phyloP scores from a whole-genome alignment of 1,284 basidiomycete species.

The Marasmius fiardii region DNA sequence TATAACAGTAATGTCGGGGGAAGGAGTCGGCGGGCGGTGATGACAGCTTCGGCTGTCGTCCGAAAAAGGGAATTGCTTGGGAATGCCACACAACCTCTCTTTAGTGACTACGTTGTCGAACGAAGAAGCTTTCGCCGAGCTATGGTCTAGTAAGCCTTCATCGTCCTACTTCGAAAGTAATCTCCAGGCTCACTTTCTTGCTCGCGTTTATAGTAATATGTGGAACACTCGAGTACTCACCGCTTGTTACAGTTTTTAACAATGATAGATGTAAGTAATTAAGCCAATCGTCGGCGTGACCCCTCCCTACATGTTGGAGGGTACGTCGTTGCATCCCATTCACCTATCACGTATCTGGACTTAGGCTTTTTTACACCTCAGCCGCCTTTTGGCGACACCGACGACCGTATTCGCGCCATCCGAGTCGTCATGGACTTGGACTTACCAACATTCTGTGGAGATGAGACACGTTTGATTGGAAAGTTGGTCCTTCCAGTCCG shows the following conservation, averaged over 20 bases:
- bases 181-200: neutral
- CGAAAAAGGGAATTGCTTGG: neutral
- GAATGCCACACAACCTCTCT: neutral
- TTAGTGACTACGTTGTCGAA: slow-evolving; percentile 70
- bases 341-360: too few relatives aligned
- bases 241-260: too few relatives aligned
- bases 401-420: slow-evolving; percentile 71
- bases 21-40: neutral
- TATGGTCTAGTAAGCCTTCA: slow-evolving; percentile 61
- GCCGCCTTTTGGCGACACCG: slow-evolving; percentile 63
- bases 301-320: slow-evolving; percentile 65
- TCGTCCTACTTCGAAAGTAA: neutral
- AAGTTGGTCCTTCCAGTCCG: neutral
- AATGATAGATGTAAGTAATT: slow-evolving; percentile 42
- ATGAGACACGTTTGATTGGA: slow-evolving; percentile 13
- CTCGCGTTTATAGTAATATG: too few relatives aligned
- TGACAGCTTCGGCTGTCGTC: neutral
- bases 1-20: neutral
- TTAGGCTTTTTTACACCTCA: too few relatives aligned
- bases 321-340: slow-evolving; percentile 24
- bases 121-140: slow-evolving; percentile 74
- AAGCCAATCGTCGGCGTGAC: slow-evolving; percentile 59
- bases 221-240: too few relatives aligned
- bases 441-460: slow-evolving; percentile 13
- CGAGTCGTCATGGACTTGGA: slow-evolving; percentile 39